These are phyloP conservation scores for Vicia villosa DNA, from an alignment of 306 rosid species.

Conservation along the genomic window DNA sequence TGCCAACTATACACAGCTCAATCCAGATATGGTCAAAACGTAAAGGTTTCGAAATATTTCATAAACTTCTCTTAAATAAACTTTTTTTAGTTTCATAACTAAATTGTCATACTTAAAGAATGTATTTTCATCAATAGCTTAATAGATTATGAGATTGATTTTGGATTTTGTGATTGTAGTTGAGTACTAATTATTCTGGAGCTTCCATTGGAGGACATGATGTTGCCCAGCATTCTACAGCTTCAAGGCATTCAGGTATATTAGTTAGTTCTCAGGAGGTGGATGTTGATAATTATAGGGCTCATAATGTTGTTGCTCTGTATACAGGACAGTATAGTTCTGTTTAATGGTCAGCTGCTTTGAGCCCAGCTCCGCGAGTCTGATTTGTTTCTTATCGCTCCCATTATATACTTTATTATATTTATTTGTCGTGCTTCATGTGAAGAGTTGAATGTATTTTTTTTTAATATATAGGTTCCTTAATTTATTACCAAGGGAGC, in stretches of 20 bases:
- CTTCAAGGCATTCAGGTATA: slow-evolving; percentile 76
- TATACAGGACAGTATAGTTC: slow-evolving; percentile 94
- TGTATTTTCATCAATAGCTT: background rate
- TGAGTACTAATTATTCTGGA: slow-evolving; percentile 73
- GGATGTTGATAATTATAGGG: slow-evolving; percentile 66
- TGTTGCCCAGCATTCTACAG: slow-evolving; percentile 67
- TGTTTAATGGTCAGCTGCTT: slow-evolving; percentile 73
- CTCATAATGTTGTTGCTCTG: slow-evolving; percentile 69
- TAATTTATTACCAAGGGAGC: slow-evolving; percentile 63
- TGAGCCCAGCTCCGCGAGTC: slow-evolving; percentile 79
- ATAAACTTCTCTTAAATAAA: no score
- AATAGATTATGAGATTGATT: slow-evolving; percentile 21
- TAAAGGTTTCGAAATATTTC: slow-evolving; percentile 23
- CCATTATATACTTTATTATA: background rate
- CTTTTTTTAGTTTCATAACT: background rate
- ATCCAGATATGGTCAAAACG: slow-evolving; percentile 81
- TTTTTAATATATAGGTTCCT: slow-evolving; percentile 52
- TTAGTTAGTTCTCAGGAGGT: slow-evolving; percentile 75
- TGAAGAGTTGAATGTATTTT: background rate
- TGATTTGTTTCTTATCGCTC: slow-evolving; percentile 8
- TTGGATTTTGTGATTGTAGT: slow-evolving; percentile 42
- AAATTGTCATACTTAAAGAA: background rate
- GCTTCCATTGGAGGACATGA: slow-evolving; percentile 81
- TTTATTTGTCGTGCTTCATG: no score
- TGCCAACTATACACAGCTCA: slow-evolving; percentile 86